phyloP scores from a whole-genome alignment of 139 green algal species.

The Chlorella sp. region DNA sequence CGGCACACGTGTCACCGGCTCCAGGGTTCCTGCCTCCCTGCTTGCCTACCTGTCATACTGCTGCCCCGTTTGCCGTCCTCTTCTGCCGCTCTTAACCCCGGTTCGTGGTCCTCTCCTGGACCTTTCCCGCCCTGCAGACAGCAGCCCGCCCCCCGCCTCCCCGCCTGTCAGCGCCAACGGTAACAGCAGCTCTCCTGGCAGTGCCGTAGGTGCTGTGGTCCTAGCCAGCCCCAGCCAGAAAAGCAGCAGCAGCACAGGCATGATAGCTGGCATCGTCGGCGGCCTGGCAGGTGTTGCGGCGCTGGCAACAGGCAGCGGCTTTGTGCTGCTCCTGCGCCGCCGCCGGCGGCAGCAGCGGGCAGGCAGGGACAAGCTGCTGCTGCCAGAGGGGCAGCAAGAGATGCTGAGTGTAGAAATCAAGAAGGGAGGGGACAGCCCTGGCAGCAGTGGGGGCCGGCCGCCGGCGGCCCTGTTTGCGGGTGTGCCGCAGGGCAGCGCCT shows the following conservation, averaged over 20 bases:
- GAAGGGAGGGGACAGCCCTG: neutral
- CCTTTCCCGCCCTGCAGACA: neutral
- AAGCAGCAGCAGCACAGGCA: conserved; percentile 19
- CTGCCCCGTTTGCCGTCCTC: too few relatives aligned
- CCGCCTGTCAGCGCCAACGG: neutral
- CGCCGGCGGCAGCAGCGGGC: neutral
- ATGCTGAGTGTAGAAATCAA: neutral
- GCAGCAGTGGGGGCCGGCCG: neutral
- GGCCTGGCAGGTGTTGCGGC: neutral
- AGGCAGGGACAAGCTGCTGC: neutral
- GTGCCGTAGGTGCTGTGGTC: neutral
- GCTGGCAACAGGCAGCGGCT: neutral
- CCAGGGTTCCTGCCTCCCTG: neutral
- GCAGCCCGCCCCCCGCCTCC: neutral
- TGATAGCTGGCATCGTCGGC: conserved; percentile 34
- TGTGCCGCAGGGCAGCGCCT: neutral
- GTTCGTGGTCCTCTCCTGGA: too few relatives aligned
- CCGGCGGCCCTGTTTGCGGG: neutral
- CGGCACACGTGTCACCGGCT: neutral
- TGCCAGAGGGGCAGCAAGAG: neutral
- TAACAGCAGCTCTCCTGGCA: neutral
- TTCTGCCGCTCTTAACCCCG: too few relatives aligned
- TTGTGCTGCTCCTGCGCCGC: conserved; percentile 17
- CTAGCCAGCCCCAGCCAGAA: neutral
- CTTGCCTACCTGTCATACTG: too few relatives aligned